Percentiles rank a stretch among this genome's conserved stretches.
Evolutionary conservation across 73 alveolate genomes (phyloP).

Genomic region (Paramecium caudatum): DNA sequence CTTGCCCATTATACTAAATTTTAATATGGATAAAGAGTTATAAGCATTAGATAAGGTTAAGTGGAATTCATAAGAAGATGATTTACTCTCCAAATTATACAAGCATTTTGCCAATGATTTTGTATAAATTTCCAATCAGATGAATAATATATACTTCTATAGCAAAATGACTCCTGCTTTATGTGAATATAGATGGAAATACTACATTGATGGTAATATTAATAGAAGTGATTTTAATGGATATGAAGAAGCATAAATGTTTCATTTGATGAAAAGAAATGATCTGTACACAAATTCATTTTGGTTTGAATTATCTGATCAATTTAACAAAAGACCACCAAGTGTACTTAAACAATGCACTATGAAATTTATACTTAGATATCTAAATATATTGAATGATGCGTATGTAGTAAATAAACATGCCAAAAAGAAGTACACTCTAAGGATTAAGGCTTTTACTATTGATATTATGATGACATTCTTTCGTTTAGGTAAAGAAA

Average conservation of each 20-base stretch:
- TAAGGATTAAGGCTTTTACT: slow-evolving; percentile 10
- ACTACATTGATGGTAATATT: slow-evolving; percentile 12
- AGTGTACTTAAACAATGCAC: neutral
- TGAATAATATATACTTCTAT: slow-evolving; percentile 54
- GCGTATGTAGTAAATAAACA: neutral
- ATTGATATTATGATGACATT: slow-evolving; percentile 30
- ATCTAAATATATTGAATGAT: neutral
- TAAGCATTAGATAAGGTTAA: slow-evolving; percentile 1
- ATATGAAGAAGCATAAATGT: slow-evolving; percentile 21
- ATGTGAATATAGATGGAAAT: slow-evolving; percentile 60
- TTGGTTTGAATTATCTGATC: slow-evolving; percentile 39
- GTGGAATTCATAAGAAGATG: slow-evolving; percentile 41
- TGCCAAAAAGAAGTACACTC: slow-evolving; percentile 22
- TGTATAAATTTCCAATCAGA: neutral
- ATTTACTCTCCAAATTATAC: neutral
- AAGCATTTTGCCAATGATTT: slow-evolving; percentile 40
- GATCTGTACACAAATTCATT: slow-evolving; percentile 19
- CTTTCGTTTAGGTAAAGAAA: slow-evolving; percentile 35
- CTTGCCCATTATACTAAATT: neutral
- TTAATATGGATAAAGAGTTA: neutral
- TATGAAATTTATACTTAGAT: neutral
- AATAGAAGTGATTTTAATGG: slow-evolving; percentile 18
- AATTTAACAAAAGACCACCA: slow-evolving; percentile 52
- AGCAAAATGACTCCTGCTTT: neutral
- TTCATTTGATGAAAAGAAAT: neutral